phyloP scores from a whole-genome alignment of 2,329 filamentous ascomycete species.

The Fusarium hainanense region DNA sequence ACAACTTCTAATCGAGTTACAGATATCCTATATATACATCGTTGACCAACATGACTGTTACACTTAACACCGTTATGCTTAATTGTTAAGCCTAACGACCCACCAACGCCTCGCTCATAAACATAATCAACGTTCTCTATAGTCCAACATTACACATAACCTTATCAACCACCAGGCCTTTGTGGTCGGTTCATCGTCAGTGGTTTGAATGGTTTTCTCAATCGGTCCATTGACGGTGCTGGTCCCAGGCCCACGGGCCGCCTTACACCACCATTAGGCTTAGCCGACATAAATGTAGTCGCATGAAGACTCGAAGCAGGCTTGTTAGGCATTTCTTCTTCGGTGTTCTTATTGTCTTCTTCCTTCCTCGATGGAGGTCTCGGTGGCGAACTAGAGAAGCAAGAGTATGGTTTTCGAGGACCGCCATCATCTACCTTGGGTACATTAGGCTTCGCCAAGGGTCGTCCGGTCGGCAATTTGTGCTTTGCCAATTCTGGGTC shows the following conservation, averaged over 20 bases:
- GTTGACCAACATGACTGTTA: neutral
- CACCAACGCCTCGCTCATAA: conserved; percentile 14
- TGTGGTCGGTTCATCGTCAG: conserved; percentile 62
- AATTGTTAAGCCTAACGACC: conserved; percentile 32
- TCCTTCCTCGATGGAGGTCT: conserved; percentile 43
- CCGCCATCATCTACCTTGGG: conserved; percentile 40
- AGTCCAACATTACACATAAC: conserved; percentile 12
- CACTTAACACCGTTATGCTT: conserved; percentile 39
- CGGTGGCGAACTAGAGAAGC: conserved; percentile 69
- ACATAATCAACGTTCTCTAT: conserved; percentile 3
- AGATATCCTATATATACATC: conserved; percentile 25
- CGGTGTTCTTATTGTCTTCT: conserved; percentile 41
- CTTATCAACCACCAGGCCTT: conserved; percentile 38
- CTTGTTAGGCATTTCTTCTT: conserved; percentile 44
- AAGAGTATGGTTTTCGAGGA: conserved; percentile 60
- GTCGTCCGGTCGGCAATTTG: conserved; percentile 55
- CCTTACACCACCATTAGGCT: conserved; percentile 54
- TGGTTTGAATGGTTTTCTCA: conserved; percentile 67
- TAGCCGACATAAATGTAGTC: conserved; percentile 60
- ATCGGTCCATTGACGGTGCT: conserved; percentile 61
- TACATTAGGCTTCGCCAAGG: conserved; percentile 51
- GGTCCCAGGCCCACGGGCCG: conserved; percentile 59
- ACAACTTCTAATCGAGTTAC: neutral
- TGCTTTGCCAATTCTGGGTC: conserved; percentile 52
- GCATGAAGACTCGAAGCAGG: conserved; percentile 61